These are phyloP conservation scores for Melaleuca quinquenervia DNA, from an alignment of 345 rosid genomes.

Conservation along the genomic window DNA sequence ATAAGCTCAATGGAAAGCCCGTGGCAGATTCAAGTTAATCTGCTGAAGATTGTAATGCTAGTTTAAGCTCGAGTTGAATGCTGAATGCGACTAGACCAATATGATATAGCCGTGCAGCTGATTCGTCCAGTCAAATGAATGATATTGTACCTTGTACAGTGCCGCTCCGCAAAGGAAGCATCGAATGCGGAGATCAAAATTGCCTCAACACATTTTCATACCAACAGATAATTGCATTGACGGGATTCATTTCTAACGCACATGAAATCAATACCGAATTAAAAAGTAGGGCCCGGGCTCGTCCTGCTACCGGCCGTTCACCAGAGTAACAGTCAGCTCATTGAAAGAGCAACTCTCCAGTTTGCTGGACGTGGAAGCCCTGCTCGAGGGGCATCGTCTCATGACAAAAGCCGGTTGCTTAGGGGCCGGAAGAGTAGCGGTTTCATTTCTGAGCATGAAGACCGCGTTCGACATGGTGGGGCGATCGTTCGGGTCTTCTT, in stretches of 20 bases:
- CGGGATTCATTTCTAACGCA: not conserved
- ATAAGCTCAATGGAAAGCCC: not conserved
- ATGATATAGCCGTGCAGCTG: not conserved
- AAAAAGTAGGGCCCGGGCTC: not conserved
- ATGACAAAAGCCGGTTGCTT: constrained; percentile 35
- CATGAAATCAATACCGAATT: not conserved
- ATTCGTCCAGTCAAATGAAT: not conserved
- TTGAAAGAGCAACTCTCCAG: constrained; percentile 35
- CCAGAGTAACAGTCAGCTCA: constrained; percentile 31
- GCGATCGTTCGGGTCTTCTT: constrained; percentile 43
- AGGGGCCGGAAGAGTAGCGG: constrained; percentile 33
- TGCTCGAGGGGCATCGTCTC: constrained; percentile 24
- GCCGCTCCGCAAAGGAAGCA: not conserved
- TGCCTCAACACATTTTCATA: not conserved
- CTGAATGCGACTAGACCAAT: not conserved
- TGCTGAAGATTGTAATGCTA: not conserved
- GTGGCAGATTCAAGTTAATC: not conserved
- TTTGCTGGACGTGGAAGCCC: constrained; percentile 34
- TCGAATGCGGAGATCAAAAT: not conserved
- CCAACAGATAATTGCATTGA: not conserved
- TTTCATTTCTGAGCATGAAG: constrained; percentile 36
- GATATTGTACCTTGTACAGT: not conserved
- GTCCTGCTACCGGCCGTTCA: constrained; percentile 27
- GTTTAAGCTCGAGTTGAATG: not conserved
- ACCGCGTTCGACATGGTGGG: constrained; percentile 44